These are phyloP conservation scores for Boletus semigastroideus DNA, from an alignment of 1,284 basidiomycete genomes.

Conservation along the genomic window DNA sequence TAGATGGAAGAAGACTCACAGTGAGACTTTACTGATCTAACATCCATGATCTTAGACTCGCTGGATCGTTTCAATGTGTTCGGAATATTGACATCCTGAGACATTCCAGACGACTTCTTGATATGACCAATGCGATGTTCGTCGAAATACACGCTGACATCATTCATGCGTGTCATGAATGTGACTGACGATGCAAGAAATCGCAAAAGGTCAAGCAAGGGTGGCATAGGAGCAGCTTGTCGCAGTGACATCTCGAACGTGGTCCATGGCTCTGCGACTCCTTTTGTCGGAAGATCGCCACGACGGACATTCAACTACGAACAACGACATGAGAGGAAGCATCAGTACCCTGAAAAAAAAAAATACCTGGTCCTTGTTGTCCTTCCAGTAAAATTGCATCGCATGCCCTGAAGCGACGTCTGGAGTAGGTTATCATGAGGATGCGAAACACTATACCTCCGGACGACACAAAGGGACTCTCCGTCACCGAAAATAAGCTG, in stretches of 20 bases:
- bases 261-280: constrained; percentile 66
- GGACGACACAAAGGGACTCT: too few species aligned
- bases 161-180: constrained; percentile 84
- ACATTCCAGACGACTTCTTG: constrained; percentile 64
- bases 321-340: too few species aligned
- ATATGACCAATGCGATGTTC: constrained; percentile 78
- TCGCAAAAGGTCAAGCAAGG: constrained; percentile 81
- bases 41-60: constrained; percentile 14
- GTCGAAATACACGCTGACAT: constrained; percentile 81
- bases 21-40: constrained; percentile 13
- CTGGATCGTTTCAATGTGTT: constrained; percentile 12
- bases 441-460: too few species aligned
- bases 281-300: constrained; percentile 56
- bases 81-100: constrained; percentile 56
- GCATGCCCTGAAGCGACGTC: too few species aligned
- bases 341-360: too few species aligned
- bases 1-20: constrained; percentile 8
- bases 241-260: constrained; percentile 90
- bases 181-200: constrained; percentile 94
- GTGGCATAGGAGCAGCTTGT: constrained; percentile 81
- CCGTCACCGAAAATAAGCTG: too few species aligned
- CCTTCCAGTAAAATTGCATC: too few species aligned
- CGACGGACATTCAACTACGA: constrained; percentile 59
- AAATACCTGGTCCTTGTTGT: too few species aligned
- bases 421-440: too few species aligned